Conservation (phyloP, 345 rosid genomes). For the Eutrema japonicum region DNA sequence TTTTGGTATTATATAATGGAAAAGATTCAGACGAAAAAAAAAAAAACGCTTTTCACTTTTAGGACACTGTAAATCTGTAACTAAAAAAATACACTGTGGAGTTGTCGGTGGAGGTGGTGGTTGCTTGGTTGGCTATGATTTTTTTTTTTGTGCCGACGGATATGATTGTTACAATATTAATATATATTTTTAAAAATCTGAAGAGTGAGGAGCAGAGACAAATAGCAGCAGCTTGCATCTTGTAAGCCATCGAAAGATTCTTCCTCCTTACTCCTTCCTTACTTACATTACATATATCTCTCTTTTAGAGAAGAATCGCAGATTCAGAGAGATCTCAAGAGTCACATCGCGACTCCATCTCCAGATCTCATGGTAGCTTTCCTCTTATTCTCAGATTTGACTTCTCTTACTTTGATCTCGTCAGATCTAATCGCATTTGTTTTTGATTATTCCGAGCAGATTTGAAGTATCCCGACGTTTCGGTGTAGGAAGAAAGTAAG, state of each 20-base stretch:
- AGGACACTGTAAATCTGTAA: conserved; percentile 24
- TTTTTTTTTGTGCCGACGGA: conserved; percentile 21
- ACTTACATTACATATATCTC: background rate
- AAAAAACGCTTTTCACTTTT: background rate
- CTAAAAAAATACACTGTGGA: conserved; percentile 20
- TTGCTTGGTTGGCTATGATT: conserved; percentile 35
- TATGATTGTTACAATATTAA: conserved; percentile 26
- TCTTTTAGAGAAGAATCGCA: conserved; percentile 23
- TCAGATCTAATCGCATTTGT: conserved; percentile 38
- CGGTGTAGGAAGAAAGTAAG: conserved; percentile 22
- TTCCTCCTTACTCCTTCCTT: conserved; percentile 1
- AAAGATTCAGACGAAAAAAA: too few species aligned
- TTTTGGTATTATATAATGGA: too few species aligned
- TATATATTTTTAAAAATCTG: background rate
- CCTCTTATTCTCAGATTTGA: conserved; percentile 36
- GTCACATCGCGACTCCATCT: conserved; percentile 37
- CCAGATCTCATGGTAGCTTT: conserved; percentile 44
- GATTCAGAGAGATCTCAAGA: conserved; percentile 29
- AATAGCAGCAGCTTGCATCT: conserved; percentile 36
- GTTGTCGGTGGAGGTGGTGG: conserved; percentile 47
- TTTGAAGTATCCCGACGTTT: conserved; percentile 38
- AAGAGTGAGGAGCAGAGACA: conserved; percentile 41
- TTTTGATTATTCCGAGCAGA: conserved; percentile 14
- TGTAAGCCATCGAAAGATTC: conserved; percentile 35
- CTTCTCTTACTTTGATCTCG: conserved; percentile 31